Conservation (phyloP, 768 basidiomycete species). For the Tylopilus balloui region DNA sequence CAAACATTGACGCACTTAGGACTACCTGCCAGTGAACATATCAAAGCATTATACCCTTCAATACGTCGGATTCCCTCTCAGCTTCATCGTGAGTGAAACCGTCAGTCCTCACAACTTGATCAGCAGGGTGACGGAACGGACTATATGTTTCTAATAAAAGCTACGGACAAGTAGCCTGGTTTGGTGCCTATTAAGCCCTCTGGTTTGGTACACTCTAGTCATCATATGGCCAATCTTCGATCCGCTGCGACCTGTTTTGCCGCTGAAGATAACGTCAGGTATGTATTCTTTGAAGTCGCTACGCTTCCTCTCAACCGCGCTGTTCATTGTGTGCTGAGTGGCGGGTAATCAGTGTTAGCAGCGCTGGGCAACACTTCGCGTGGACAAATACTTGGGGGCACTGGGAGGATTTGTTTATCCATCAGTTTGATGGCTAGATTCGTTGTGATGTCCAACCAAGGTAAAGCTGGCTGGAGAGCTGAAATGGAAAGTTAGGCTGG, state of each 20-base stretch:
- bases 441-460: too few relatives aligned
- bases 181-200: slow-evolving; percentile 10
- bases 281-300: not conserved
- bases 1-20: slow-evolving; percentile 37
- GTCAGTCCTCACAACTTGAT: not conserved
- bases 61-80: slow-evolving; percentile 37
- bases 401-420: too few relatives aligned
- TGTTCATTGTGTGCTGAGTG: too few relatives aligned
- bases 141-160: slow-evolving; percentile 13
- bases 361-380: too few relatives aligned
- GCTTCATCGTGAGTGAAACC: slow-evolving; percentile 25
- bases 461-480: too few relatives aligned
- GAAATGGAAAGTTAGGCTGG: too few relatives aligned
- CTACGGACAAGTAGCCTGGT: slow-evolving; percentile 17
- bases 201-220: not conserved
- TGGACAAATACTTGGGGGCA: too few relatives aligned
- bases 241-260: not conserved
- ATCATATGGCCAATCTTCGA: not conserved
- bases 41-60: slow-evolving; percentile 29
- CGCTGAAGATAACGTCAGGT: not conserved
- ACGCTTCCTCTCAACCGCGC: too few relatives aligned
- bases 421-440: too few relatives aligned
- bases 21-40: slow-evolving; percentile 34
- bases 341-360: too few relatives aligned
- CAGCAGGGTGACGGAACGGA: slow-evolving; percentile 26